Evolutionary conservation across 208 protist species (phyloP), one percentile per base, ranked within the genome.

Genomic region (Porcisia deanei): DNA sequence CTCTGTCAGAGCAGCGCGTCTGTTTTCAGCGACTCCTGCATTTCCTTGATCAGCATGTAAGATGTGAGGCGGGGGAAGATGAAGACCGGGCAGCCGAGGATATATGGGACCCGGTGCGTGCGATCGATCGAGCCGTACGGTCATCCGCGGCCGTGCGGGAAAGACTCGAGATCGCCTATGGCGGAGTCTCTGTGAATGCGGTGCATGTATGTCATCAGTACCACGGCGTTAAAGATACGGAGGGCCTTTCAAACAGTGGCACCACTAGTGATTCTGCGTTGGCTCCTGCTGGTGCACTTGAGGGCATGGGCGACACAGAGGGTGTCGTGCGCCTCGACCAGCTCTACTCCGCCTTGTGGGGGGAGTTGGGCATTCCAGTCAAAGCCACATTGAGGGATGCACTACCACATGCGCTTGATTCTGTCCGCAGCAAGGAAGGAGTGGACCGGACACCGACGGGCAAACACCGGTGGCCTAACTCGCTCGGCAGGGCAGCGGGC

Each of bases 31-130:
- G 64, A 41, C 80, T 82, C 9, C 72, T 85, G 34, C 52, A 64
- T 25, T 81, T 73, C 58, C 72, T 87, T 22, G 30, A n/a, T 1
- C 58, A 76, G 37, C 64, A 79, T 39, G 75, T 74, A 22, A 3
- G 22, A 10, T 73, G 10, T 53, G 59, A 59, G 9, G 53, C 4
- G 55, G n/a, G 43, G 14, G 25, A 37, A 3, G 63, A 55, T 37
- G 45, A 47, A 3, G 41, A 37, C 7, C 22, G 20, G 22, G 7
- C 22, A 16, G 43, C 54, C 9, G 57, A 71, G 55, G 70, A 65
- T 34, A 34, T 43, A 59, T 83, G 77, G 81, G 85, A 89, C 45
- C 74, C 79, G 20, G 77, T 84, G 37, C 70, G 59, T 54, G 66
- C 47, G 47, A 18, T 89, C 20, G 61, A 79, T 37, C 76, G 76